These are phyloP conservation scores for Lactarius sp. DNA, from an alignment of 768 basidiomycete genomes.

Conservation along the genomic window DNA sequence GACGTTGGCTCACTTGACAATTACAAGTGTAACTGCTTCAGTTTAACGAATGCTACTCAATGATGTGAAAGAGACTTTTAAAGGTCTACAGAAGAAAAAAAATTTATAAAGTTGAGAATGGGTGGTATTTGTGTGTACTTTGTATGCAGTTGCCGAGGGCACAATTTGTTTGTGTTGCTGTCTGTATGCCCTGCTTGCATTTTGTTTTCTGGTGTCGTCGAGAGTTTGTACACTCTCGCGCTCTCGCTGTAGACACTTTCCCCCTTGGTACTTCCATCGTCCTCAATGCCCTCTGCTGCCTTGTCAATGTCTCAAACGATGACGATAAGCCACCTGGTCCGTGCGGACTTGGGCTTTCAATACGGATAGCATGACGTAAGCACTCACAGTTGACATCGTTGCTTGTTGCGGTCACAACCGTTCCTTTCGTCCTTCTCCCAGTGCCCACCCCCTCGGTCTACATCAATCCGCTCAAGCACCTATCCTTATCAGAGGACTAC, in stretches of 20 bases:
- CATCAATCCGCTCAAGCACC: neutral
- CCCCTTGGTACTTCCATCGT: slow-evolving; percentile 32
- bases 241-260: slow-evolving; percentile 49
- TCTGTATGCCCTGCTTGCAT: slow-evolving; percentile 34
- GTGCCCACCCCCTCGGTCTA: slow-evolving; percentile 31
- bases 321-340: slow-evolving; percentile 41
- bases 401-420: slow-evolving; percentile 35
- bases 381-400: slow-evolving; percentile 27
- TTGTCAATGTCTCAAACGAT: slow-evolving; percentile 20
- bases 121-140: neutral
- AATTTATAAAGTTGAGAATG: neutral
- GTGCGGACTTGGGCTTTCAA: slow-evolving; percentile 45
- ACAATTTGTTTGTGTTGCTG: slow-evolving; percentile 34
- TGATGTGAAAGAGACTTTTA: neutral
- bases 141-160: slow-evolving; percentile 19
- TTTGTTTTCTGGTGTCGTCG: slow-evolving; percentile 75
- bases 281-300: slow-evolving; percentile 30
- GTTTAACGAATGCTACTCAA: neutral
- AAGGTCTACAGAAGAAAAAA: neutral
- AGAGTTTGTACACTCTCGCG: slow-evolving; percentile 58
- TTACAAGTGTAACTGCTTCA: slow-evolving; percentile 1
- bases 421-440: slow-evolving; percentile 41
- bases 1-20: neutral
- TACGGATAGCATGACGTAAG: slow-evolving; percentile 44
- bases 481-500: neutral